A percentile compares a stretch with the other conserved stretches of the same genome.
phyloP scores from a whole-genome alignment of 202 grass and related monocot genomes.

The Bolboschoenoplectus hybrid region DNA sequence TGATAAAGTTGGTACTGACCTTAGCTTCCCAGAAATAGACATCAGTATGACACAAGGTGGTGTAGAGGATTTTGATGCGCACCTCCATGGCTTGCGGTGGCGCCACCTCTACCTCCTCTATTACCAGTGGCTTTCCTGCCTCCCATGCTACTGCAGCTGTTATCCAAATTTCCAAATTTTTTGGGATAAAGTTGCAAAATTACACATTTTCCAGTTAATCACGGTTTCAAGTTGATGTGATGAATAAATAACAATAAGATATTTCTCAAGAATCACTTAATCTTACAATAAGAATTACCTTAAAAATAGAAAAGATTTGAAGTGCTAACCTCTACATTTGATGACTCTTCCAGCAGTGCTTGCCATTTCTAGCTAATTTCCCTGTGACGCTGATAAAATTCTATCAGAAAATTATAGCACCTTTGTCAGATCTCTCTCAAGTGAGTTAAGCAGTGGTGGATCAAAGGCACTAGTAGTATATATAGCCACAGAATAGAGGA shows the following conservation, averaged over 20 bases:
- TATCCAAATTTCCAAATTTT: conserved; percentile 16
- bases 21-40: conserved; percentile 95
- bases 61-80: conserved; percentile 77
- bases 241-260: not conserved
- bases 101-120: conserved; percentile 83
- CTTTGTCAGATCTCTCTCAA: not conserved
- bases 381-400: not conserved
- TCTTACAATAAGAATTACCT: not conserved
- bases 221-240: no score
- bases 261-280: not conserved
- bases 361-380: conserved; percentile 45
- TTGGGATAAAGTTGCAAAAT: not conserved
- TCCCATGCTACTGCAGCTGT: conserved; percentile 87
- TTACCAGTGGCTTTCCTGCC: conserved; percentile 74
- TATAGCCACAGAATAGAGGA: not conserved
- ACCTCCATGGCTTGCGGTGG: conserved; percentile 91
- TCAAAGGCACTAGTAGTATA: not conserved
- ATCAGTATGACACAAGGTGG: conserved; percentile 72
- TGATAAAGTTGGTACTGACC: conserved; percentile 42
- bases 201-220: not conserved
- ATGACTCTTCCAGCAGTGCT: conserved; percentile 68
- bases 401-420: not conserved
- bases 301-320: not conserved
- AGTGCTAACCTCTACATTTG: conserved; percentile 84
- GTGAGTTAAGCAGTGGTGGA: not conserved